These are phyloP conservation scores for Podospora tetraspora DNA, from an alignment of 495 filamentous ascomycete species.

Conservation along the genomic window DNA sequence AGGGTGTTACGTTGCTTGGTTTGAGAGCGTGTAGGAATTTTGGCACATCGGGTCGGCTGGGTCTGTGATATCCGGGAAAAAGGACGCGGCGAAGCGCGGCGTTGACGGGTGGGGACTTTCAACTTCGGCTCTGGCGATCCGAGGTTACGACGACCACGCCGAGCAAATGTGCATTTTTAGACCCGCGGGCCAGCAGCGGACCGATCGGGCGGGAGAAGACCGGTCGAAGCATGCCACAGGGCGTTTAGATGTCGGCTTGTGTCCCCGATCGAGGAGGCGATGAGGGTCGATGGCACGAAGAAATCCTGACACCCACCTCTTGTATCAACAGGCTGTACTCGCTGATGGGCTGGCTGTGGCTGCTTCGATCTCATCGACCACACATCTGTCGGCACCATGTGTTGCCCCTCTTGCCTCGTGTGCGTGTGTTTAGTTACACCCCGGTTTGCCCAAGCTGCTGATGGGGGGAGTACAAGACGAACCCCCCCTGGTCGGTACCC, in stretches of 20 bases:
- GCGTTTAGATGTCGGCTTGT: neutral
- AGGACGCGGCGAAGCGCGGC: neutral
- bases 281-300: neutral
- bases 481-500: neutral
- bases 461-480: neutral
- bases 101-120: neutral
- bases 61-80: neutral
- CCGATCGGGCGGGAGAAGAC: neutral
- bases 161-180: neutral
- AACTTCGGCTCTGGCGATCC: neutral
- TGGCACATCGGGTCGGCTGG: neutral
- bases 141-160: neutral
- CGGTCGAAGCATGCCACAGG: neutral
- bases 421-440: slow-evolving; percentile 12
- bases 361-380: neutral
- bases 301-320: neutral
- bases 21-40: neutral
- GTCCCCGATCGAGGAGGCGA: neutral
- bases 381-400: neutral
- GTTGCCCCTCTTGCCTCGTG: neutral
- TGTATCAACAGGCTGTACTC: neutral
- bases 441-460: neutral
- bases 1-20: neutral
- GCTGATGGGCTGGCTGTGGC: neutral
- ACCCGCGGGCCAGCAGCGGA: neutral